Base-by-base conservation (phyloP, 2,329 filamentous ascomycete genomes). In the Phoma sp. region DNA sequence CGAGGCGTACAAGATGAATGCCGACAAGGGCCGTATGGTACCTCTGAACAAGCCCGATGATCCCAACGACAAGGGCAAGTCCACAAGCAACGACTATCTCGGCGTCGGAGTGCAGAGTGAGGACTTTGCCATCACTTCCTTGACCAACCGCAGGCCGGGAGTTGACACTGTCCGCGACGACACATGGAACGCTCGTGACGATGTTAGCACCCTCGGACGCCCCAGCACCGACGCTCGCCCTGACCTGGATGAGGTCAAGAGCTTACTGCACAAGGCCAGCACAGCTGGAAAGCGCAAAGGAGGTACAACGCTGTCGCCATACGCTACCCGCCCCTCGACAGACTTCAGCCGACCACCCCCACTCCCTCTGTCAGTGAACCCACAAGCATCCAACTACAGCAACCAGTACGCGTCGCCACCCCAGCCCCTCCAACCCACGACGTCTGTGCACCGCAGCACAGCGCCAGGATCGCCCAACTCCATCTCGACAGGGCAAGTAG, bases 1-100 rank as follows among this genome's bases (percentile, higher is more conserved):
- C 49, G 81, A 86, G 2, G 68, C 70, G 46, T 77, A 69, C 61
- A 65, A 70, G 38, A 67, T 67, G 9, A 67, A 64, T 7, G 88
- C 90, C 70, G 87, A 91, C 58, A 85, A 81, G 4, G 81, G 79
- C 49, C 87, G 91, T 31, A 76, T 96, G 67, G 79, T 90, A 6
- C 88, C 90, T 13, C 59, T 72, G 6, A 73, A 70, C 57, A 74
- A 70, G 55, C 61, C 63, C 3, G 65, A 67, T 10, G 60, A 61
- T 5, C 60, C 63, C 25, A 63, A 63, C 7, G 67, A 69, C 56
- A 65, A 65, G 38, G 70, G 64, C 50, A 69, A 68, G 43, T 70
- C 72, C 6, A 70, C 66, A 15, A 63, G 68, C 22, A 70, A 64
- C 10, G 74, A 77, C 47, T 75, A 73, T 35, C 65, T 76, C 6